phyloP scores from a whole-genome alignment of 805 yeast species.

The Sugiyamaella lignohabitans region DNA sequence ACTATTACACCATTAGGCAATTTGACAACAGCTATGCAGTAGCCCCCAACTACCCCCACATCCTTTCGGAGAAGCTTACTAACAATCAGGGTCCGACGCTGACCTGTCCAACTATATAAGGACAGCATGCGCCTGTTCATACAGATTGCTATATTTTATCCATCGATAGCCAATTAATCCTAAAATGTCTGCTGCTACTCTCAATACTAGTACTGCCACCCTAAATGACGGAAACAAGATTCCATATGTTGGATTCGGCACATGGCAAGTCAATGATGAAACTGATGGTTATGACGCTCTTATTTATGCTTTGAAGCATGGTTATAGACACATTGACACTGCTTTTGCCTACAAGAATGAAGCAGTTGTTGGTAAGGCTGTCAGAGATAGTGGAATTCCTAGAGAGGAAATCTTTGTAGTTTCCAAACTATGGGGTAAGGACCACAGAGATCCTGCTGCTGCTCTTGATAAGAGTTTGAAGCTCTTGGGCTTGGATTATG shows the following conservation, averaged over 20 bases:
- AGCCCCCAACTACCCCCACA: no score
- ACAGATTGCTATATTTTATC: no score
- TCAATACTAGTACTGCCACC: slow-evolving; percentile 24
- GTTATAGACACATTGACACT: slow-evolving; percentile 70
- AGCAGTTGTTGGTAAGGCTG: slow-evolving; percentile 50
- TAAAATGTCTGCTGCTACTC: no score
- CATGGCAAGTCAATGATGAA: slow-evolving; percentile 46
- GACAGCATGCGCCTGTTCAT: no score
- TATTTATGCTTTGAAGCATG: slow-evolving; percentile 47
- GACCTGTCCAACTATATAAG: no score
- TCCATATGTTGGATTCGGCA: slow-evolving; percentile 68
- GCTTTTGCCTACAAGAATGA: slow-evolving; percentile 69
- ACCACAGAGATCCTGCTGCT: slow-evolving; percentile 35
- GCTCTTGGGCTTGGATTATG: slow-evolving; percentile 51
- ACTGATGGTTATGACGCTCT: slow-evolving; percentile 41
- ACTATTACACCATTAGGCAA: no score
- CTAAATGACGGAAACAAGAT: slow-evolving; percentile 53
- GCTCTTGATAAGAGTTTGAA: slow-evolving; percentile 48
- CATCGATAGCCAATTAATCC: no score
- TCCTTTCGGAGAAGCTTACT: no score
- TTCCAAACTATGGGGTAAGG: slow-evolving; percentile 52
- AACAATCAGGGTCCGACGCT: no score
- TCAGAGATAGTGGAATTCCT: slow-evolving; percentile 37
- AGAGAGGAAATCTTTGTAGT: slow-evolving; percentile 53
- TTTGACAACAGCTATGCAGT: no score